Evolutionary conservation across 2,329 filamentous ascomycete genomes (phyloP).

Genomic region (Raffaelea arxii): DNA sequence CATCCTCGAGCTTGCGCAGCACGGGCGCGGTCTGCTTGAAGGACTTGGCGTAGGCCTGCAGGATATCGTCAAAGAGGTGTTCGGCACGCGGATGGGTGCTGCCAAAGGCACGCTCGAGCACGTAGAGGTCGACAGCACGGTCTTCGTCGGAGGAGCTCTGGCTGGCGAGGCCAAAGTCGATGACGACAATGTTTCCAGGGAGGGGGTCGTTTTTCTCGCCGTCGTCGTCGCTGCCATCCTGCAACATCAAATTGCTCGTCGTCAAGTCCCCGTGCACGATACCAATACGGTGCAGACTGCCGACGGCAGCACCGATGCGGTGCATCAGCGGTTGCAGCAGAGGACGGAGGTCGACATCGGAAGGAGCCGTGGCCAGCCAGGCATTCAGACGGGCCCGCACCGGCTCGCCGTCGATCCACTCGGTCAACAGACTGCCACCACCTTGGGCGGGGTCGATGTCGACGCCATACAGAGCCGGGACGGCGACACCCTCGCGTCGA

Average conservation of each 20-base stretch:
- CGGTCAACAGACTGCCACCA: conserved; percentile 52
- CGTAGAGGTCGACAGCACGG: conserved; percentile 89
- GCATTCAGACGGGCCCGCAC: conserved; percentile 61
- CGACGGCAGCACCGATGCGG: conserved; percentile 62
- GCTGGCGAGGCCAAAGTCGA: conserved; percentile 86
- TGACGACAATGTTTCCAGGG: conserved; percentile 73
- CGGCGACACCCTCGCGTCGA: conserved; percentile 65
- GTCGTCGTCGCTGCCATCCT: conserved; percentile 16
- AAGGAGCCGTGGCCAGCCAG: conserved; percentile 46
- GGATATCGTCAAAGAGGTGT: conserved; percentile 60
- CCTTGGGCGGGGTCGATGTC: conserved; percentile 42
- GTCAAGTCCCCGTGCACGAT: conserved; percentile 93
- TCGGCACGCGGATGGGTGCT: conserved; percentile 89
- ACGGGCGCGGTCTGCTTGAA: conserved; percentile 69
- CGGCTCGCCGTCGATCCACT: conserved; percentile 71
- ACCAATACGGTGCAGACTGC: conserved; percentile 69
- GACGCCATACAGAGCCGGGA: conserved; percentile 69
- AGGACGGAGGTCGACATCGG: conserved; percentile 19
- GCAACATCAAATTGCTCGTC: conserved; percentile 91
- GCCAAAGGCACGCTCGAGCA: conserved; percentile 86
- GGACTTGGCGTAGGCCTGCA: conserved; percentile 62
- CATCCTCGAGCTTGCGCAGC: conserved; percentile 78
- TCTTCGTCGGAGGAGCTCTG: conserved; percentile 82
- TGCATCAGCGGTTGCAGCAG: conserved; percentile 54
- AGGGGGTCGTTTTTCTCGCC: conserved; percentile 19